These are phyloP conservation scores for Geotrichum klebahnii DNA, from an alignment of 1,139 yeast species.

Conservation along the genomic window DNA sequence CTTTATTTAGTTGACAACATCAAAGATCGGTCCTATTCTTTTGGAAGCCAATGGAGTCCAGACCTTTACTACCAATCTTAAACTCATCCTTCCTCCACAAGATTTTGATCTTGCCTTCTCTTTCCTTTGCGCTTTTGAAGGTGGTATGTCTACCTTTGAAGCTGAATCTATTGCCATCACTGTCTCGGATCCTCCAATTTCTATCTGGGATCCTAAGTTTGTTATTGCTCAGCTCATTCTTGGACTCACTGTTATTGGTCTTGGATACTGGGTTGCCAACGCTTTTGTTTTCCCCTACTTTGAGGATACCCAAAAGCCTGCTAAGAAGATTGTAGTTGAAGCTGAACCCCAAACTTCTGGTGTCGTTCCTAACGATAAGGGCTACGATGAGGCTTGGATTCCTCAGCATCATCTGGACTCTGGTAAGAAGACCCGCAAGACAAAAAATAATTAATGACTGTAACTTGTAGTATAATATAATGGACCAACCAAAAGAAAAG, in stretches of 20 bases:
- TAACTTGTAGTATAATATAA: constrained; percentile 2
- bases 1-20: constrained; percentile 4
- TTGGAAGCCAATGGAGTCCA: constrained; percentile 49
- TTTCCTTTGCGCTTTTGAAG: constrained; percentile 51
- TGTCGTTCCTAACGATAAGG: constrained; percentile 37
- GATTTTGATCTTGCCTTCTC: constrained; percentile 61
- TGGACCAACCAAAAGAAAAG: not conserved
- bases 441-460: constrained; percentile 11
- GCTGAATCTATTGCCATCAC: constrained; percentile 56
- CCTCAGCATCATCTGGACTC: constrained; percentile 49
- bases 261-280: constrained; percentile 48
- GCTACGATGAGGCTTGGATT: constrained; percentile 54
- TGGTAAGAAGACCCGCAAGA: constrained; percentile 16
- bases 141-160: constrained; percentile 50
- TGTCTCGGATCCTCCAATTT: constrained; percentile 62
- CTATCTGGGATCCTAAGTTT: constrained; percentile 70
- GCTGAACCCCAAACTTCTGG: constrained; percentile 22
- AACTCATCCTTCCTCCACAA: constrained; percentile 53
- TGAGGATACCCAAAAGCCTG: constrained; percentile 32
- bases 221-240: constrained; percentile 58
- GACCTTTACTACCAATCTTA: constrained; percentile 30
- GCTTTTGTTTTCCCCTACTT: constrained; percentile 45
- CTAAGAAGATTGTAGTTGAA: constrained; percentile 14
- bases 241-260: constrained; percentile 48
- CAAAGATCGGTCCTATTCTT: constrained; percentile 53